Conservation (phyloP, 805 yeast genomes). For the Pichia insulana region DNA sequence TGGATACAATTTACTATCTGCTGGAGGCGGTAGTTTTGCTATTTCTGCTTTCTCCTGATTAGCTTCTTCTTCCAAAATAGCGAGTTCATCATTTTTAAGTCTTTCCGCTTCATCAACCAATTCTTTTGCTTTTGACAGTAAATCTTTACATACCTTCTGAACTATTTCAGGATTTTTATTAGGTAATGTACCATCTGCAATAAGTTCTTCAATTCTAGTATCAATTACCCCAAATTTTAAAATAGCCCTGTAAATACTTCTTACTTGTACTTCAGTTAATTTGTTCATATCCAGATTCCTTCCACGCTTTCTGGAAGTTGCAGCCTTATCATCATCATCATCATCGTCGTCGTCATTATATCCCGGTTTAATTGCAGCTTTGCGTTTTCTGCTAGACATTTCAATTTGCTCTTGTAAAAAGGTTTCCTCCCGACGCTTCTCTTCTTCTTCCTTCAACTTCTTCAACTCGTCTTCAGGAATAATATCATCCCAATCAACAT, state of each 20-base stretch:
- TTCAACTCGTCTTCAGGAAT: constrained; percentile 90
- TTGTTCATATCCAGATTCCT: constrained; percentile 36
- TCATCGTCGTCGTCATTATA: constrained; percentile 27
- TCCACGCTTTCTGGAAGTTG: constrained; percentile 24
- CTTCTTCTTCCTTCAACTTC: constrained; percentile 85
- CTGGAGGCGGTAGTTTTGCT: constrained; percentile 22
- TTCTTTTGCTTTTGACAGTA: constrained; percentile 52
- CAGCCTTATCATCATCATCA: constrained; percentile 31
- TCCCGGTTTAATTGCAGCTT: constrained; percentile 52
- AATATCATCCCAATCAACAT: constrained; percentile 97
- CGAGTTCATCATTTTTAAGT: constrained; percentile 46
- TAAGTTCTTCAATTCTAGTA: constrained; percentile 72
- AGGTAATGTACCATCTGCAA: constrained; percentile 83
- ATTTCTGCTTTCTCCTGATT: constrained; percentile 39
- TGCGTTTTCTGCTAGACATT: constrained; percentile 73
- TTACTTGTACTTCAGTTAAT: constrained; percentile 76
- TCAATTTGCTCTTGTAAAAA: constrained; percentile 84
- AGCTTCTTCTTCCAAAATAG: constrained; percentile 54
- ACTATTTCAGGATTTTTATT: constrained; percentile 75
- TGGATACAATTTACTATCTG: constrained; percentile 23
- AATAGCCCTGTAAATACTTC: constrained; percentile 78
- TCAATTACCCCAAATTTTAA: constrained; percentile 73
- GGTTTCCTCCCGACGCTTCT: constrained; percentile 75
- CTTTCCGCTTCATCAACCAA: constrained; percentile 58
- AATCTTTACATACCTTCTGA: constrained; percentile 67